Evolutionary conservation across 2,329 filamentous ascomycete genomes (phyloP), one percentile per base, ranked within the genome.

Genomic region (Arthrobotrys conoides): DNA sequence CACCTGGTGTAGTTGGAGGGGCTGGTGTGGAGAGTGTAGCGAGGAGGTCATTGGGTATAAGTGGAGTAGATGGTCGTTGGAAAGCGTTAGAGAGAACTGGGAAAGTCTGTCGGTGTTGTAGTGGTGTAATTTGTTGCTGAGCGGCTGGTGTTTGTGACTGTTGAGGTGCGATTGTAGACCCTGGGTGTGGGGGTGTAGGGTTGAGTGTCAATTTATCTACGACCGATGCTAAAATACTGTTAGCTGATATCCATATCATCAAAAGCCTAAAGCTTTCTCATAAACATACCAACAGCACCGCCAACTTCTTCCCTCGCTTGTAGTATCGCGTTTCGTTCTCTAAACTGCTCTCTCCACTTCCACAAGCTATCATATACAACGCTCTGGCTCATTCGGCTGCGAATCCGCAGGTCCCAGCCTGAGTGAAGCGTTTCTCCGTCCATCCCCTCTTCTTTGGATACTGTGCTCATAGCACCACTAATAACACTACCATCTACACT

Each of bases 311-410:
- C 83, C 20, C 85, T 85, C 48, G 84, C 85, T 79, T 85, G 85
- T 46, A 79, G 22, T n/a, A 72, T 72, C 8, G 87, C 86, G 30
- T 71, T 79, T 53, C 76, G 30, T 49, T 79, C 75, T 85, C 84
- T 44, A 85, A 79, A 93, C 83, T 94, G 92, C 83, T 93, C 91
- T 81, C 93, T 89, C 92, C 92, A 96, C 80, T 92, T 88, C 92
- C 92, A 95, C 64, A 94, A 92, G 12, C 91, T 93, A 84, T 96
- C 92, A 82, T 93, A 95, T 0, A 96, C 90, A 14, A 94, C 88
- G 83, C 91, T 94, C 90, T 95, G 93, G 84, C 92, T 94, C 87
- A 93, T 93, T 24, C 92, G 88, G 82, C 92, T 94, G 63, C 92
- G 89, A n/a, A 95, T 91, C 83, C 93, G 93, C 61, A 96, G 88